A percentile compares a stretch with the other conserved stretches of the same genome.
phyloP scores from a whole-genome alignment of 2,329 filamentous ascomycete genomes.

The Aspergillus novoparasiticus region DNA sequence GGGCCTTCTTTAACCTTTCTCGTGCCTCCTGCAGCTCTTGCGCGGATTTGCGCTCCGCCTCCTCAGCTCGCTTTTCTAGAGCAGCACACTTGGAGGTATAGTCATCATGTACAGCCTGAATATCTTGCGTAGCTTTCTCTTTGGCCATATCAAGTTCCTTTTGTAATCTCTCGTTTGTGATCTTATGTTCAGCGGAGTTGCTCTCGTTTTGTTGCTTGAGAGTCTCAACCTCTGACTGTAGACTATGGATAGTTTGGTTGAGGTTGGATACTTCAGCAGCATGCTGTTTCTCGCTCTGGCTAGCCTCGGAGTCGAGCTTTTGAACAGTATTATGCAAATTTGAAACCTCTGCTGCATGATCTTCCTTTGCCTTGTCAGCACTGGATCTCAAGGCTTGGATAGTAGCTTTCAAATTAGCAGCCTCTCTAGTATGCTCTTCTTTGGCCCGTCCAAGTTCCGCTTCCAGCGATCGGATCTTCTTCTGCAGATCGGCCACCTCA shows the following conservation, averaged over 20 bases:
- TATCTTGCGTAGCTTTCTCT: constrained; percentile 53
- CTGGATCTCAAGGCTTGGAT: constrained; percentile 59
- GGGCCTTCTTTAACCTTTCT: constrained; percentile 32
- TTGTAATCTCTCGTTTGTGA: constrained; percentile 60
- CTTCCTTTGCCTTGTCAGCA: constrained; percentile 58
- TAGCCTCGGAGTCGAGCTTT: constrained; percentile 53
- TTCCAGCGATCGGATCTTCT: constrained; percentile 63
- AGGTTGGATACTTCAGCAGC: constrained; percentile 63
- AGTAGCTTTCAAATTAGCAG: constrained; percentile 59
- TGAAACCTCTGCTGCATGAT: constrained; percentile 61
- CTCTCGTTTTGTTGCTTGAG: constrained; percentile 52
- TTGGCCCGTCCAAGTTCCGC: constrained; percentile 52
- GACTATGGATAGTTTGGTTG: constrained; percentile 56
- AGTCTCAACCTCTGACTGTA: constrained; percentile 50
- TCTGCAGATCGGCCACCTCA: constrained; percentile 65
- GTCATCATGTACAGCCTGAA: constrained; percentile 59
- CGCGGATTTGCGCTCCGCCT: constrained; percentile 41
- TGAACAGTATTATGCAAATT: constrained; percentile 63
- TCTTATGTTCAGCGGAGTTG: constrained; percentile 59
- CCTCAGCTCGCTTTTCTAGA: constrained; percentile 56
- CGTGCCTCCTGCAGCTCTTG: constrained; percentile 57
- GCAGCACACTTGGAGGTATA: constrained; percentile 46
- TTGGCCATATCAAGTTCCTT: constrained; percentile 52
- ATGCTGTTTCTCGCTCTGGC: constrained; percentile 51
- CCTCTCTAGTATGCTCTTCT: constrained; percentile 55